Conservation (phyloP, 768 basidiomycete genomes). For the Tephrocybe sp. region DNA sequence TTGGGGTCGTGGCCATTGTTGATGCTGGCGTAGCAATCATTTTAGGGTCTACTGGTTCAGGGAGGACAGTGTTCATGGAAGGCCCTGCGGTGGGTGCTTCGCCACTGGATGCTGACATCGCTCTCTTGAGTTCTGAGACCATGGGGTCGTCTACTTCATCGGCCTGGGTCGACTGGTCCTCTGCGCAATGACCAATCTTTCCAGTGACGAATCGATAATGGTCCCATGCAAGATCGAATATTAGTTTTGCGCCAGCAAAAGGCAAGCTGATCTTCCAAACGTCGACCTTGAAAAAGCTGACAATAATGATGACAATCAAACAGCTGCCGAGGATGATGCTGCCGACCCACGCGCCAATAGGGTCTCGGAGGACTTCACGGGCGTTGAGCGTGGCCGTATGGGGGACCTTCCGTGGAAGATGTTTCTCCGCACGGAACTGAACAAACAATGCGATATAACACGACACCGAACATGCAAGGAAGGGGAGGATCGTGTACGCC, state of each 20-base stretch:
- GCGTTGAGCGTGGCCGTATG: conserved; percentile 40
- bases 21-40: conserved; percentile 3
- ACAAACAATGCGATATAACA: conserved; percentile 57
- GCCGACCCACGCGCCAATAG: conserved; percentile 72
- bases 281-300: conserved; percentile 76
- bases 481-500: conserved; percentile 81
- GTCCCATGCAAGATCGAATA: conserved; percentile 66
- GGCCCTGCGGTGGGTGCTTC: conserved; percentile 19
- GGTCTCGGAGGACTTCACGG: conserved; percentile 68
- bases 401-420: conserved; percentile 48
- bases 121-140: conserved; percentile 24
- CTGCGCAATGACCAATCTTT: neutral
- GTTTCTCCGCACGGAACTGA: conserved; percentile 55
- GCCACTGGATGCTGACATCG: conserved; percentile 21
- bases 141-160: conserved; percentile 24
- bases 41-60: conserved; percentile 4
- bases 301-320: conserved; percentile 72
- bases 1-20: conserved; percentile 1
- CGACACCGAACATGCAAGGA: conserved; percentile 61
- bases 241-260: conserved; percentile 71
- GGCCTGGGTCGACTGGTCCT: conserved; percentile 11
- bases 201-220: conserved; percentile 37
- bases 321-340: conserved; percentile 62
- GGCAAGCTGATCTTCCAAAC: conserved; percentile 87
- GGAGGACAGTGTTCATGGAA: conserved; percentile 13